Evolutionary conservation across 2,329 filamentous ascomycete genomes (phyloP).

Genomic region (Fusarium sp.): DNA sequence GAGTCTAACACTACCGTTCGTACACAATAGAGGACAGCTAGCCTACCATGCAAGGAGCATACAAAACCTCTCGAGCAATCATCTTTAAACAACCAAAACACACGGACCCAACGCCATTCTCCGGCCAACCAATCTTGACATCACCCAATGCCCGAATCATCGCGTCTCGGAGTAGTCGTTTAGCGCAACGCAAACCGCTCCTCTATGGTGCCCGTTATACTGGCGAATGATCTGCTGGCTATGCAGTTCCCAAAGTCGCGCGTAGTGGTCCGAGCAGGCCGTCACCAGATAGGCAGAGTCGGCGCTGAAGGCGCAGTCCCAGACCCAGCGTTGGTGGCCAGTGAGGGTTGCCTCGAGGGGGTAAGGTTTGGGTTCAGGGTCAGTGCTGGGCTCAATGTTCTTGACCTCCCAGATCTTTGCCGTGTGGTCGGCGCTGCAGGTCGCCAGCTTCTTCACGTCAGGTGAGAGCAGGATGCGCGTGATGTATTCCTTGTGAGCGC

Average conservation of each 20-base stretch:
- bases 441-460: conserved; percentile 93
- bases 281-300: conserved; percentile 95
- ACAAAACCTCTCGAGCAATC: conserved; percentile 12
- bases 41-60: conserved; percentile 11
- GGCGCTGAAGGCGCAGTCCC: conserved; percentile 96
- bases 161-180: conserved; percentile 82
- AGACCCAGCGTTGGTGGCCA: conserved; percentile 95
- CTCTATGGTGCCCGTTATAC: conserved; percentile 94
- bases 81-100: conserved; percentile 25
- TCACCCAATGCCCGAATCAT: conserved; percentile 34
- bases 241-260: conserved; percentile 87
- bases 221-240: conserved; percentile 92
- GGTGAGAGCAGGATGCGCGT: conserved; percentile 92
- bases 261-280: conserved; percentile 93
- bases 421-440: conserved; percentile 92
- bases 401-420: conserved; percentile 95
- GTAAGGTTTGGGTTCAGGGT: conserved; percentile 69
- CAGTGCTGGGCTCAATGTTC: conserved; percentile 70
- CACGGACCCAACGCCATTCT: conserved; percentile 42
- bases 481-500: conserved; percentile 91
- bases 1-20: not conserved
- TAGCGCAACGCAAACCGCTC: conserved; percentile 90
- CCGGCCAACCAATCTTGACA: conserved; percentile 22
- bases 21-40: not conserved
- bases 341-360: conserved; percentile 88